Base-by-base conservation (phyloP, 2,329 filamentous ascomycete genomes). In the Nigrospora sphaerica region DNA sequence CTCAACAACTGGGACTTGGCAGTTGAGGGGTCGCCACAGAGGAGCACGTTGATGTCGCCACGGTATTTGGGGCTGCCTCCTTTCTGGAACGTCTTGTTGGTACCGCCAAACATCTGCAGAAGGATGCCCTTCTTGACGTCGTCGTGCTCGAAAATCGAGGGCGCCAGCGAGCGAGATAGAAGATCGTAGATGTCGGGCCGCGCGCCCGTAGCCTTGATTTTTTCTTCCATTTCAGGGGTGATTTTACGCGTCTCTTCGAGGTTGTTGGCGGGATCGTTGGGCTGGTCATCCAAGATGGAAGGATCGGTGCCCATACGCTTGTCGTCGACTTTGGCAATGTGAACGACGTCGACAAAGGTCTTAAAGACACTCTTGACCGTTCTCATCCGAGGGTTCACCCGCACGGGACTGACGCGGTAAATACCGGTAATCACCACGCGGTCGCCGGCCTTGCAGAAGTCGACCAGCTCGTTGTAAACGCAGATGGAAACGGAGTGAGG, bases 121-220 rank as follows among this genome's bases (percentile, higher is more conserved):
- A 98, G 74, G 51, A 98, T 96, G 12, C 93, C 93, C 70, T 98
- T 98, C 75, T 98, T 98, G 41, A 97, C 90, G 59, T 98, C 93
- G 56, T 98, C 93, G 83, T 95, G 87, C 67, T 98, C 93, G 70
- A 95, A 96, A 59, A 98, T 86, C 49, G 91, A 96, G 13, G 93
- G 93, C 2, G 93, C 93, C 28, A 98, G 74, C 1, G 92, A 97
- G 34, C 92, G 82, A 16, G 93, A 80, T 4, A 98, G 80, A 19
- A 98, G 78, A 18, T 98, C 91, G 64, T 98, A 98, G 45, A 98
- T 83, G 64, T 98, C 93, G 2, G 84, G 74, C 45, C 93, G 82
- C 32, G 80, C 77, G 12, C 87, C 88, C 12, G 87, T 93, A 49
- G 79, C 82, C 58, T 80, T 86, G 62, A 98, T 98, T 71, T 86